phyloP scores from a whole-genome alignment of 2,329 filamentous ascomycete species.

The Scedosporium dehoogii region DNA sequence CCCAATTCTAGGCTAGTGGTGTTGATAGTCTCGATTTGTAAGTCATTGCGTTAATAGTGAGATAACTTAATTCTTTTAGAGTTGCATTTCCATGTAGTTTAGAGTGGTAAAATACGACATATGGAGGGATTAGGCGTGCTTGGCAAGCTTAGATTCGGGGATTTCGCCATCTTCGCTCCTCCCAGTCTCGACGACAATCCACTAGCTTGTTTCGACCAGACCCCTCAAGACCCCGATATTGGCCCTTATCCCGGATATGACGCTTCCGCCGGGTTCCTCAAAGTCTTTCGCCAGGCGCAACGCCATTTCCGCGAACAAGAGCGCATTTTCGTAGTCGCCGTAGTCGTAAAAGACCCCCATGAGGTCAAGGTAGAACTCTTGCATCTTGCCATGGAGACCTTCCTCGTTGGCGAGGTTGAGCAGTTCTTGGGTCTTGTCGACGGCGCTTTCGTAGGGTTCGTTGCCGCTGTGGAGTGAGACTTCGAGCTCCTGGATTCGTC shows the following conservation, averaged over 20 bases:
- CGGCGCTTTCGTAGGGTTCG: not conserved
- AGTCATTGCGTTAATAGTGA: too few species aligned
- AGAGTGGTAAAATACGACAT: too few species aligned
- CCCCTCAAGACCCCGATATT: not conserved
- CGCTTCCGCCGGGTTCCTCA: not conserved
- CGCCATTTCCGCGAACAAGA: not conserved
- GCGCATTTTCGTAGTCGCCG: not conserved
- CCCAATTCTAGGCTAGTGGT: too few species aligned
- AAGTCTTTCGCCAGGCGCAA: not conserved
- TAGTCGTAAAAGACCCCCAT: conserved; percentile 2
- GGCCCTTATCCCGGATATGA: not conserved
- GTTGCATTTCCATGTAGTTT: too few species aligned
- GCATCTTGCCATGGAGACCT: not conserved
- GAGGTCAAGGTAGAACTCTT: not conserved
- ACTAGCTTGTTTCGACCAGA: not conserved
- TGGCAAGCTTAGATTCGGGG: not conserved
- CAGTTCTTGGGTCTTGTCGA: not conserved
- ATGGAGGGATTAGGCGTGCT: too few species aligned
- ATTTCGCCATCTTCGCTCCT: not conserved
- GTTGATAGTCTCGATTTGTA: too few species aligned
- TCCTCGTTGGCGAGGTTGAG: not conserved
- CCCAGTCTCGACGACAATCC: not conserved
- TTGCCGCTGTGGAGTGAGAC: not conserved
- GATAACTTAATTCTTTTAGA: too few species aligned
- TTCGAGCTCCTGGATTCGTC: conserved; percentile 15